These are phyloP conservation scores for Fusarium sp. DNA, from an alignment of 2,329 filamentous ascomycete genomes.

Conservation along the genomic window DNA sequence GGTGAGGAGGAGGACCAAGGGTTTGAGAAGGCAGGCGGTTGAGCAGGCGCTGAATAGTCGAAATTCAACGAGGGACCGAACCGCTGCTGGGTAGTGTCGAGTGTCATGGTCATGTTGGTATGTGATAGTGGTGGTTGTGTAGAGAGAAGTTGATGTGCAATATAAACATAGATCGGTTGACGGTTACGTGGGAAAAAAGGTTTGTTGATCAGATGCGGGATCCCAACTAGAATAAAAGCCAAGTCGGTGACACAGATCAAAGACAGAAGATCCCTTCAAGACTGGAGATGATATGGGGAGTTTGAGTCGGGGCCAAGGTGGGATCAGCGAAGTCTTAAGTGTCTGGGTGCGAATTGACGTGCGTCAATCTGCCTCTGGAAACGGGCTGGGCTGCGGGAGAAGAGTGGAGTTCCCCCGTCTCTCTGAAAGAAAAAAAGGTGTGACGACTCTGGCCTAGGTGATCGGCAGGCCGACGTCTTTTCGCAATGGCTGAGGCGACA, in stretches of 20 bases:
- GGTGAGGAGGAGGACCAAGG: slow-evolving; percentile 77
- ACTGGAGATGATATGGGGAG: slow-evolving; percentile 51
- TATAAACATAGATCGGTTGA: slow-evolving; percentile 44
- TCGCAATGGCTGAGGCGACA: slow-evolving; percentile 60
- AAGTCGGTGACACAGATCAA: slow-evolving; percentile 60
- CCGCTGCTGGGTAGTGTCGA: slow-evolving; percentile 87
- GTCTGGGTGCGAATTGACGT: slow-evolving; percentile 57
- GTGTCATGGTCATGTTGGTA: slow-evolving; percentile 89
- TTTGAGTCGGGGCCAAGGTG: slow-evolving; percentile 54
- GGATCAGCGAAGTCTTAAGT: slow-evolving; percentile 73
- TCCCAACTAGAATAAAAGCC: slow-evolving; percentile 59
- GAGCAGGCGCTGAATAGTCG: slow-evolving; percentile 71
- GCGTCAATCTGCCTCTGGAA: slow-evolving; percentile 55
- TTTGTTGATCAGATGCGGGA: slow-evolving; percentile 66
- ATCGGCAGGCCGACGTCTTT: slow-evolving; percentile 67
- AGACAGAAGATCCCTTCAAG: slow-evolving; percentile 53
- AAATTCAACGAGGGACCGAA: slow-evolving; percentile 81
- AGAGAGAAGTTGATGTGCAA: slow-evolving; percentile 30
- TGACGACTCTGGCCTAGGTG: slow-evolving; percentile 65
- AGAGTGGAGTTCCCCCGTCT: slow-evolving; percentile 53
- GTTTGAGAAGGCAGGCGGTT: slow-evolving; percentile 84
- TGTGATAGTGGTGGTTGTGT: slow-evolving; percentile 29
- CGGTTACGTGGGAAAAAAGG: slow-evolving; percentile 42
- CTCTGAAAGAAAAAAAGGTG: slow-evolving; percentile 53
- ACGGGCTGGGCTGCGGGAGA: slow-evolving; percentile 55